Base-by-base conservation (phyloP, 169 alveolate genomes). In the Eimeria praecox region DNA sequence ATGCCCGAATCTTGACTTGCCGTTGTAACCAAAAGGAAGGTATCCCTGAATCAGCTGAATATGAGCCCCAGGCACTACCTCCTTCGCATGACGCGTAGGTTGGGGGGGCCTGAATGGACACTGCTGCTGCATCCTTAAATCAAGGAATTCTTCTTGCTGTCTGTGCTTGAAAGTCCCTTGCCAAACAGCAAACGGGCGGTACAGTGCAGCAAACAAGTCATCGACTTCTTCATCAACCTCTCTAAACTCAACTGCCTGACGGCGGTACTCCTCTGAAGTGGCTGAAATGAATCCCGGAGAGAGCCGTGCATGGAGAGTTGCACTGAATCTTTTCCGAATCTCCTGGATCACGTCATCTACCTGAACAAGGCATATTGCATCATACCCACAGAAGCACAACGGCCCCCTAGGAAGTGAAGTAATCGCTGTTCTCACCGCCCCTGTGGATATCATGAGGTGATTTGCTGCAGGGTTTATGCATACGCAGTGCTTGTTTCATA, bases 71-170 rank as follows among this genome's bases (percentile, higher is more conserved):
- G 78, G 71, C 12, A 87, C 82, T 0, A 38, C 59, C 18, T 87
- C 93, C 64, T 62, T 87, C 62, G 82, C 82, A 62, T 87, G 93
- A 18, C 82, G 78, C 30, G 93, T 87, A 33, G 78, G 93, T 9
- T 62, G 78, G 12, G 93, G 93, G 22, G 93, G 83, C 73, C 93
- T 59, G 42, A 87, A 87, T 40, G 93, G 93, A 22, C 93, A 87
- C 14, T 87, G 93, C n/a, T 59, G 93, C 83, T 62, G 93, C 93
- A 87, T 62, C 46, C 82, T 59, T 27, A 87, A 62, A 27, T 87
- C 80, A 40, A 87, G 83, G 46, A 62, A 12, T 24, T 87, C 93
- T 87, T 87, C 93, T 33, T 38, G 18, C 42, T 87, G 93, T 22
- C 78, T 33, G 78, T 87, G 40, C 71, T 38, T 27, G 62, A 87